Base-by-base conservation (phyloP, 768 basidiomycete species). In the Mycena floridula region DNA sequence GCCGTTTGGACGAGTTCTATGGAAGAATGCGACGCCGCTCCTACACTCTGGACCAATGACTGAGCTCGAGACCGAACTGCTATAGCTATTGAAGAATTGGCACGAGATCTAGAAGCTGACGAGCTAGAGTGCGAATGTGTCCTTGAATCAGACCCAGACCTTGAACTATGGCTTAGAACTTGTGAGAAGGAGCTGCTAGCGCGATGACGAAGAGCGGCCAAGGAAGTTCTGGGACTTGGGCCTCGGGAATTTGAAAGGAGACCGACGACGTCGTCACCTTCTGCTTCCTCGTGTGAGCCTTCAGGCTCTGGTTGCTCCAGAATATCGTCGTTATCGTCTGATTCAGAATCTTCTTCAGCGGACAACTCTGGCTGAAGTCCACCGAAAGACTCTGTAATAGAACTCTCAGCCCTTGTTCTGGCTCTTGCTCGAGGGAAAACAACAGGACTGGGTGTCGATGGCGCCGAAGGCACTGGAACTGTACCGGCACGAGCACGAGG, bases 1-100 rank as follows among this genome's bases (percentile, higher is more conserved):
- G 68, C 68, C 4, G 58, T 59, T 48, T 71, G 69, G 15, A 79
- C 76, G 11, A 77, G 67, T 25, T 81, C 81, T 28, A 84, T 54
- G 23, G 80, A 82, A 0, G 77, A 77, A 27, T 74, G 67, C 7
- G 80, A 81, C 0, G 81, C 82, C 4, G 76, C 73, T 1, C 74
- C 73, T 9, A 86, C 66, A 41, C 73, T 72, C 47, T 85, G 82
- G 46, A 89, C 76, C 45, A 88, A 55, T 3, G 80, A 81, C 56
- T 85, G 82, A 4, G 84, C 67, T 5, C 82, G 68, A 25, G 77
- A 77, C n/a, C 86, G 74, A 30, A 78, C 74, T 20, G 12, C 37
- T 41, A 42, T 42, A 26, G 66, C 63, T 26, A 61, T 66, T 15
- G 66, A 63, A n/a, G 76, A 73, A n/a, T 63, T 70, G 1, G 70